Evolutionary conservation across 73 alveolate species (phyloP).

Genomic region (Durusdinium trenchii): DNA sequence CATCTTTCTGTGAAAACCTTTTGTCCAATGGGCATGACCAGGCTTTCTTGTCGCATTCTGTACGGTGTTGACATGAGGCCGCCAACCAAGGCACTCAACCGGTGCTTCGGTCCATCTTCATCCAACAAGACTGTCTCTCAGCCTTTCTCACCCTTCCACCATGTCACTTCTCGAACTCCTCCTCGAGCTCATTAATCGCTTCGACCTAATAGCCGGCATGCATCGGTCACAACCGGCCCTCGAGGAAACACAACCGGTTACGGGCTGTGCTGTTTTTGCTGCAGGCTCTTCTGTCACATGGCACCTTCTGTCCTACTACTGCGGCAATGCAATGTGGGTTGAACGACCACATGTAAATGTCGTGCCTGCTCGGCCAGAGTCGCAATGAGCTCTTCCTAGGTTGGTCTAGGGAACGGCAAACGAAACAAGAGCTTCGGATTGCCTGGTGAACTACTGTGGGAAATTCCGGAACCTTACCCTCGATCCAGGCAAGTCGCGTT

Average conservation of each 20-base stretch:
- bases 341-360: neutral
- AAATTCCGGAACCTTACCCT: neutral
- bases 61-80: too few species aligned
- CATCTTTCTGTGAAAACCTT: too few species aligned
- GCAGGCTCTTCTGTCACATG: too few species aligned
- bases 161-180: constrained; percentile 40
- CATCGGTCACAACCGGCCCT: neutral
- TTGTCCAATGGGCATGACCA: too few species aligned
- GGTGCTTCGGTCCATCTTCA: too few species aligned
- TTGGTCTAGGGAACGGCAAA: too few species aligned
- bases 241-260: neutral
- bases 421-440: neutral
- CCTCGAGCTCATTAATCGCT: constrained; percentile 73
- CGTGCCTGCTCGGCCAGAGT: constrained; percentile 70
- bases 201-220: constrained; percentile 30
- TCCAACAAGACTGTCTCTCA: neutral
- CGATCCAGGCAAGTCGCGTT: neutral
- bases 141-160: neutral
- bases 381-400: constrained; percentile 60
- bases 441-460: neutral
- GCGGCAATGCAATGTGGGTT: neutral
- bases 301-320: neutral
- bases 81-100: too few species aligned
- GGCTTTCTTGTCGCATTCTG: too few species aligned
- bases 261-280: neutral